Evolutionary conservation across 306 rosid species (phyloP), one percentile per base, ranked within the genome.

Genomic region (Mimosa bimucronata): DNA sequence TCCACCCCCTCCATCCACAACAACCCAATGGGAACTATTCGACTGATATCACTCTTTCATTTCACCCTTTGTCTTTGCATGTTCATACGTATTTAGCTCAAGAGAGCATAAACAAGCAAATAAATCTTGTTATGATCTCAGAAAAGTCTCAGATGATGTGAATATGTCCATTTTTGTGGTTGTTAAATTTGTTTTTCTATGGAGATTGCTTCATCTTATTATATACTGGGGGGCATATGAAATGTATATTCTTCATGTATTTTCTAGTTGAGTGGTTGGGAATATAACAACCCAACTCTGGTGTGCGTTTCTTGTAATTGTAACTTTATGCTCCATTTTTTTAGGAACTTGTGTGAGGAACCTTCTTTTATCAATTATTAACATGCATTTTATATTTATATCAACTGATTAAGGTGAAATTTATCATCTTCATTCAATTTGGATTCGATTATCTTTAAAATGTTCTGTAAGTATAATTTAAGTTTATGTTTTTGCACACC

Each of bases 1-100:
- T 71, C 74, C 37, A 23, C 53, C 53, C 29, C 34, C 53, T 40
- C 78, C 77, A 9, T 57, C 85, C 13, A 19, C 78, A 12, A 14
- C 75, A 1, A 40, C 82, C 62, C 66, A 68, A 37, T 81, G 88
- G 88, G 85, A 85, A 58, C 57, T 85, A 50, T 85, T 85, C 23
- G 85, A 85, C 50, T 85, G 81, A 81, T 25, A 19, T 28, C 40
- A 37, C 14, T 16, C 14, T 61, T 21, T 13, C 21, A 15, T 2
- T 31, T 28, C n/a, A 7, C 69, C 46, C 6, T 57, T 13, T 74
- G 13, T 81, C 41, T 30, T 66, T 60, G 26, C 9, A 19, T 9
- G 79, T 83, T 40, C 52, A 69, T 55, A 76, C 52, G 14, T 50
- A 38, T 46, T 61, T 64, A 31, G 31, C 57, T 37, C 71, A n/a